Evolutionary conservation across 2,329 filamentous ascomycete species (phyloP).

Genomic region (Pseudogymnoascus sp.): DNA sequence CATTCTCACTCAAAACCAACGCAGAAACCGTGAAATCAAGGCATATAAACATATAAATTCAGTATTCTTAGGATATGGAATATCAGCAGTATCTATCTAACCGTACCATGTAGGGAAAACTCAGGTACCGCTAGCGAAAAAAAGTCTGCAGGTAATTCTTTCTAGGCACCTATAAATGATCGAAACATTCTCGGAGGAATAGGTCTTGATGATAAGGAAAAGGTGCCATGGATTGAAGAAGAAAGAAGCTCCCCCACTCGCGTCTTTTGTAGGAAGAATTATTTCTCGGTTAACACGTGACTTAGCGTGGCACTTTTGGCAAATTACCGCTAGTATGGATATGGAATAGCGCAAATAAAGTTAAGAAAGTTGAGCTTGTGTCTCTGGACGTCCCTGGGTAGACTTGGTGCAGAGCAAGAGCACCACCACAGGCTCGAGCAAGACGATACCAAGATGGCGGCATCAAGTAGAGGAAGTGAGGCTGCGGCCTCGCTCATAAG

Average conservation of each 20-base stretch:
- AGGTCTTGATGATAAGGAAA: slow-evolving; percentile 94
- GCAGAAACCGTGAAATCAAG: not conserved
- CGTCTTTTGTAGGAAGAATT: slow-evolving; percentile 5
- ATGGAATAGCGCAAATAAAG: slow-evolving; percentile 3
- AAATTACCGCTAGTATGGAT: not conserved
- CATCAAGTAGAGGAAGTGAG: slow-evolving; percentile 48
- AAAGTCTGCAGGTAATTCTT: slow-evolving; percentile 66
- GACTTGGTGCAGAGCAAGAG: slow-evolving; percentile 4
- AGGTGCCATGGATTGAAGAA: slow-evolving; percentile 54
- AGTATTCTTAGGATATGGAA: slow-evolving; percentile 23
- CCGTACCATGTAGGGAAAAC: slow-evolving; percentile 65
- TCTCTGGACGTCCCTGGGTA: not conserved
- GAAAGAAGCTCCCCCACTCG: slow-evolving; percentile 23
- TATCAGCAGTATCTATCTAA: slow-evolving; percentile 98
- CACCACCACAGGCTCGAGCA: slow-evolving; percentile 3
- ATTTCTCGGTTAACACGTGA: slow-evolving; percentile 13
- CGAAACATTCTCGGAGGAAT: slow-evolving; percentile 66
- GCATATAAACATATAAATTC: not conserved
- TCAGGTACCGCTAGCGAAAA: slow-evolving; percentile 96
- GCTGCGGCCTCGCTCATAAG: slow-evolving; percentile 42
- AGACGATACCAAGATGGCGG: slow-evolving; percentile 36
- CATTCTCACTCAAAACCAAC: not conserved
- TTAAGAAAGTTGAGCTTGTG: slow-evolving; percentile 9
- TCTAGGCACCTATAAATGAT: slow-evolving; percentile 93
- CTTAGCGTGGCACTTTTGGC: not conserved